Conservation (phyloP, 1,284 basidiomycete species). For the Stygiomarasmius scandens region DNA sequence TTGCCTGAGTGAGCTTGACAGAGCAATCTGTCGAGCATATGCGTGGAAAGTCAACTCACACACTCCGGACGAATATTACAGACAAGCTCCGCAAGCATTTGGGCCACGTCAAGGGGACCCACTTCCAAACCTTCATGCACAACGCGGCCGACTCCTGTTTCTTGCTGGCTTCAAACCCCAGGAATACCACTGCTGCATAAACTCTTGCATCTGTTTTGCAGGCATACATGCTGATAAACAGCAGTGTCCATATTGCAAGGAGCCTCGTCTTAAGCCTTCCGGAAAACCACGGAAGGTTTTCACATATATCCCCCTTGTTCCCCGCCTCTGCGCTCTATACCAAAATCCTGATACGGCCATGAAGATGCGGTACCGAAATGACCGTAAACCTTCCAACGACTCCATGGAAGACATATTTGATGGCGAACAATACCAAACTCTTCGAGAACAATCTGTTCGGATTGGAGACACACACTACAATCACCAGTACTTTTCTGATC, state of each 20-base stretch:
- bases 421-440: constrained; percentile 26
- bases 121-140: constrained; percentile 19
- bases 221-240: constrained; percentile 8
- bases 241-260: constrained; percentile 22
- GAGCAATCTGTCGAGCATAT: constrained; percentile 11
- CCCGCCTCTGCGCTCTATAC: constrained; percentile 21
- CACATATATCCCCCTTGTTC: constrained; percentile 27
- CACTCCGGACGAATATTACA: constrained; percentile 13
- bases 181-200: constrained; percentile 28
- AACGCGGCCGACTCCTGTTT: constrained; percentile 10
- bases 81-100: not conserved
- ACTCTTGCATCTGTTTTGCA: constrained; percentile 16
- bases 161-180: constrained; percentile 31
- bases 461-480: constrained; percentile 19
- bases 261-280: constrained; percentile 19
- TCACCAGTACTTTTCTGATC: constrained; percentile 31
- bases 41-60: constrained; percentile 23
- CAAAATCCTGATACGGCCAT: constrained; percentile 11
- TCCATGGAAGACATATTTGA: constrained; percentile 36
- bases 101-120: constrained; percentile 1
- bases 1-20: not conserved
- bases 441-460: constrained; percentile 19
- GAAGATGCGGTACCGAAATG: constrained; percentile 17
- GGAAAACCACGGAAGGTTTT: constrained; percentile 21
- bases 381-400: constrained; percentile 15